Base-by-base conservation (phyloP, 1,284 basidiomycete species). In the Microbotryum saponariae region DNA sequence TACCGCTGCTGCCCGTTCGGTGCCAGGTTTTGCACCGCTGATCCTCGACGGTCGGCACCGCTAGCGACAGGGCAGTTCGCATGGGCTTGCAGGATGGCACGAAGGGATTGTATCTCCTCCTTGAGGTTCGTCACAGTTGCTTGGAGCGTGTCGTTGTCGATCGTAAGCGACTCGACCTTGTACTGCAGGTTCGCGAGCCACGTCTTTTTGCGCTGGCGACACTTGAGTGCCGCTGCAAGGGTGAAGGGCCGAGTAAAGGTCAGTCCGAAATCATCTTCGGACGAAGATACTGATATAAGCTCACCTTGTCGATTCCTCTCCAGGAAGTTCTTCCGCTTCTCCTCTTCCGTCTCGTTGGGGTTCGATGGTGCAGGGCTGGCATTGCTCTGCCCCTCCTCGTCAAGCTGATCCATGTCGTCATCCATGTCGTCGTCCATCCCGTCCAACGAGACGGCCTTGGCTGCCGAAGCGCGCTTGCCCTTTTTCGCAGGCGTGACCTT, bases 161-260 rank as follows among this genome's bases (percentile, higher is more conserved):
- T 85, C 33, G 83, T 80, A 33, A 97, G 82, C 68, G 82, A 89
- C 75, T 97, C 93, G 74, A 93, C 90, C 73, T 94, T 94, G 58
- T 87, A 85, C 76, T 98, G 94, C 21, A 98, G 80, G 68, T 91
- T 87, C 27, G 85, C 82, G 29, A 97, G 82, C 94, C 96, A 98
- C 7, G 91, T 91, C 78, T 98, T 98, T 77, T 98, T 98, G 60
- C 94, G 86, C 75, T 98, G 94, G 47, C 94, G 89, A 77, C 96
- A 98, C 78, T 98, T 98, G 73, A 97, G 84, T 4, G 94, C 94
- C 62, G 94, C 94, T 94, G 46, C 8, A 62, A 58, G 29, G 49
- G 44, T 52, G 27, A 49, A 31, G 31, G 52, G 37, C 25, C 51
- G 55, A 54, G 27, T 10, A 56, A 69, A 52, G 50, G 42, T 29